A percentile compares a stretch with the other conserved stretches of the same genome.
Conservation (phyloP, 352 stramenopile species). For the Globisporangium cylindrosporum region DNA sequence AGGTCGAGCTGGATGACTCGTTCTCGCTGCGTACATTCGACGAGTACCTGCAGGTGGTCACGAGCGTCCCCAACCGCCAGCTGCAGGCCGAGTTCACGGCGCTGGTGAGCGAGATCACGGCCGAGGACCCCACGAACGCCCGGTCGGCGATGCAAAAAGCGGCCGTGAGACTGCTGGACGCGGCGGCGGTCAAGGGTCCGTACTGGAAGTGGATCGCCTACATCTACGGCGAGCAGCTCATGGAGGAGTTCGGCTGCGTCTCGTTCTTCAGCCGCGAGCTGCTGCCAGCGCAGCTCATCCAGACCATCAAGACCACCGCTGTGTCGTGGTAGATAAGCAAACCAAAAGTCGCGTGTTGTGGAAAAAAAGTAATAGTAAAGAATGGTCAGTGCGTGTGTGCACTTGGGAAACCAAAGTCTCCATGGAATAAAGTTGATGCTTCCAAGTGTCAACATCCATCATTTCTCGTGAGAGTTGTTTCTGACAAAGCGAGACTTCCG, state of each 20-base stretch:
- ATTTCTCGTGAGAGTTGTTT: too few relatives aligned
- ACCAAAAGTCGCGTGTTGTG: too few relatives aligned
- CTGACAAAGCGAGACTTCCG: too few relatives aligned
- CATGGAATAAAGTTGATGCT: too few relatives aligned
- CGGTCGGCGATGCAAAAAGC: slow-evolving; percentile 13
- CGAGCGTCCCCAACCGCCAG: slow-evolving; percentile 1
- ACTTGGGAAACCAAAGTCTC: too few relatives aligned
- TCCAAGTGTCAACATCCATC: too few relatives aligned
- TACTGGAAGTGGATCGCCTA: slow-evolving; percentile 42
- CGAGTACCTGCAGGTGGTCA: slow-evolving; percentile 26
- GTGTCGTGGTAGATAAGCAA: slow-evolving; percentile 28
- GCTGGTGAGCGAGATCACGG: slow-evolving; percentile 19
- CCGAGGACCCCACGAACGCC: slow-evolving; percentile 9
- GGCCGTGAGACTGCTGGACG: slow-evolving; percentile 10
- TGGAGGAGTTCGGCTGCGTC: slow-evolving; percentile 42
- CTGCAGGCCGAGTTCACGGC: slow-evolving; percentile 22
- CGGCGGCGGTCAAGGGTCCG: slow-evolving; percentile 9
- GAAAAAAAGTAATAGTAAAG: not conserved
- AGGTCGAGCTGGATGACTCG: slow-evolving; percentile 24
- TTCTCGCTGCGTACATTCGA: slow-evolving; percentile 28
- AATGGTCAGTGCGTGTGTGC: not conserved
- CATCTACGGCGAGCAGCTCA: slow-evolving; percentile 37
- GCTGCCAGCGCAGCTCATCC: slow-evolving; percentile 42
- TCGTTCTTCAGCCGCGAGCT: slow-evolving; percentile 47
- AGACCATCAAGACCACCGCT: slow-evolving; percentile 42